A percentile compares a stretch with the other conserved stretches of the same genome.
These are phyloP conservation scores for Aspergillus sp. DNA, from an alignment of 2,329 filamentous ascomycete species.

Conservation along the genomic window DNA sequence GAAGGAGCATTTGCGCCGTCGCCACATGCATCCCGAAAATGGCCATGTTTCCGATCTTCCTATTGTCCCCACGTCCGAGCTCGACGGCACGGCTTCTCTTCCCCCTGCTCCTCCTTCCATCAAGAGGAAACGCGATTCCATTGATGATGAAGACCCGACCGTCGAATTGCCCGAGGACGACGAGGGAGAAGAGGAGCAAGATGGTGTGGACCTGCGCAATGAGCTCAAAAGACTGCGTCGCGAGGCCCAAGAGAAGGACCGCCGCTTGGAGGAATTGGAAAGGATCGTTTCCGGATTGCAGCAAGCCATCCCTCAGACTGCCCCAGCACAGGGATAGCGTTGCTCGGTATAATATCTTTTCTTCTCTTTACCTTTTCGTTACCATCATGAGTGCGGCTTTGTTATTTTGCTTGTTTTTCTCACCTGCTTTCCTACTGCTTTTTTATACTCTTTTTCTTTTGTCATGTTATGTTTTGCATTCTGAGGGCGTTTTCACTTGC, in stretches of 20 bases:
- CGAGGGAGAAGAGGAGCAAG: conserved; percentile 31
- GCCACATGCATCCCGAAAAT: conserved; percentile 63
- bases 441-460: conserved; percentile 8
- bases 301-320: conserved; percentile 35
- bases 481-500: conserved; percentile 30
- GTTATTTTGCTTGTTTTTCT: conserved; percentile 4
- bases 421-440: conserved; percentile 1
- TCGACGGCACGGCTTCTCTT: conserved; percentile 32
- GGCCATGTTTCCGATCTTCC: conserved; percentile 30
- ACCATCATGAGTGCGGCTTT: conserved; percentile 3
- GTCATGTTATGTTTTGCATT: conserved; percentile 29
- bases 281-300: conserved; percentile 37
- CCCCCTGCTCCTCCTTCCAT: conserved; percentile 26
- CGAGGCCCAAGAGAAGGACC: conserved; percentile 61
- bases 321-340: conserved; percentile 18
- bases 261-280: conserved; percentile 44
- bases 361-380: conserved; percentile 13
- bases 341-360: neutral
- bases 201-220: conserved; percentile 52
- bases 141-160: conserved; percentile 27
- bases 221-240: conserved; percentile 66
- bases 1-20: conserved; percentile 85
- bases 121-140: conserved; percentile 38
- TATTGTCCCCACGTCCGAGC: conserved; percentile 29
- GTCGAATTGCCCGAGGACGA: conserved; percentile 25